A percentile compares a stretch with the other conserved stretches of the same genome.
Evolutionary conservation across 768 basidiomycete genomes (phyloP).

Genomic region (Lactifluus volemus): DNA sequence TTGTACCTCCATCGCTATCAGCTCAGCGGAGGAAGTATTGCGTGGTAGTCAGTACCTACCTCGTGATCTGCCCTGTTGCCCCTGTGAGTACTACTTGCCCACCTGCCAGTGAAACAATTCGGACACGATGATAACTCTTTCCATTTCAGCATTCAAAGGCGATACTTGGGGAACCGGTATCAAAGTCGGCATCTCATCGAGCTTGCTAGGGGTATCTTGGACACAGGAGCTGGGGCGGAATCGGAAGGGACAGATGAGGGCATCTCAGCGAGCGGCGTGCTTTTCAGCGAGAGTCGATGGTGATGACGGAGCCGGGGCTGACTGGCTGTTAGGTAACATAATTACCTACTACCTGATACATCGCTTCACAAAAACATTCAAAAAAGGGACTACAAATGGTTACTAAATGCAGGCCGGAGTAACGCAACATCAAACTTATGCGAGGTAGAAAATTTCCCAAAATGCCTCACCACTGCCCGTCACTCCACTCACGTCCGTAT

Average conservation of each 20-base stretch:
- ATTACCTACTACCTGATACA: too few relatives aligned
- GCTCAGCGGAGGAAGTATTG: conserved; percentile 60
- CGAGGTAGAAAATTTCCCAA: too few relatives aligned
- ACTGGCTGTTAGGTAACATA: too few relatives aligned
- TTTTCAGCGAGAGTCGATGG: conserved; percentile 32
- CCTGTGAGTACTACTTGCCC: conserved; percentile 50
- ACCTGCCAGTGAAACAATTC: not conserved
- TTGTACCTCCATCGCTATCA: conserved; percentile 59
- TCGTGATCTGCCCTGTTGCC: conserved; percentile 56
- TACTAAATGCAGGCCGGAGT: too few relatives aligned
- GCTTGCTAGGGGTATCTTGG: conserved; percentile 67
- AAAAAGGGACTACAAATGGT: too few relatives aligned
- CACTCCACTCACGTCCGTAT: too few relatives aligned
- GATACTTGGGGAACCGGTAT: conserved; percentile 72
- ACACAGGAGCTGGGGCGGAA: conserved; percentile 29
- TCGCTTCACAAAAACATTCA: too few relatives aligned
- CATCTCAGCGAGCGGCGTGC: conserved; percentile 33
- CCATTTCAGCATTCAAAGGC: conserved; percentile 70
- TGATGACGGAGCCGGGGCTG: conserved; percentile 58
- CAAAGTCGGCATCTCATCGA: conserved; percentile 84
- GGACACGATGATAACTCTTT: not conserved
- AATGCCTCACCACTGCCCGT: too few relatives aligned
- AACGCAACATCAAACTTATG: too few relatives aligned
- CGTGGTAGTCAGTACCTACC: conserved; percentile 65
- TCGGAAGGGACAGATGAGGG: conserved; percentile 38